Base-by-base conservation (phyloP, 345 rosid genomes). In the Triadica sebifera region DNA sequence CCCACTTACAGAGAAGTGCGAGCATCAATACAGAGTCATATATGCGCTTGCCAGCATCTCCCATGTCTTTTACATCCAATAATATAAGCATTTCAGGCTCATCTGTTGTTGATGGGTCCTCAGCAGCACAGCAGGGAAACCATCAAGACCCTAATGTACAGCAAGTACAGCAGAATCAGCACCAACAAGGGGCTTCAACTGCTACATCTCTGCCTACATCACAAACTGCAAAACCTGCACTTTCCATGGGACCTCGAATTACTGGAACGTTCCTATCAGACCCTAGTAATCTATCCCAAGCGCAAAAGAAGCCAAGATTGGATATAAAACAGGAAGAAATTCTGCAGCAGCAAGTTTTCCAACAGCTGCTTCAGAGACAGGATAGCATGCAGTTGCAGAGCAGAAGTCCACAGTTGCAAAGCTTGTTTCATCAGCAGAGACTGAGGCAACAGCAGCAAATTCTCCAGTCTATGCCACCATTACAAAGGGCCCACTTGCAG, bases 31-130 rank as follows among this genome's bases (percentile, higher is more conserved):
- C 89, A 8, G 98, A 95, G 74, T 89, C 99, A 0, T 92, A 92
- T 69, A 87, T 94, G 94, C 97, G 99, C 73, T 84, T 93, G 78
- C 98, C 99, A 4, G 97, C 98, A 4, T 95, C 98, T 0, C 99
- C 98, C 15, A 81, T 95, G 93, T 93, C 99, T 0, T 95, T 91
- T 79, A 79, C 98, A 39, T 95, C 98, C n/a, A 94, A 94, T 80
- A 94, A 94, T 72, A 85, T 94, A 51, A 91, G 92, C 69, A 81
- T 94, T 73, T 94, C 98, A 5, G 97, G 97, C 22, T 89, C 97
- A 13, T 93, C 98, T 6, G 85, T 88, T 67, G 86, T 86, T 58
- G 99, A 95, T 69, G 99, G 96, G 47, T 91, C 98, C 25, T 90
- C 92, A 37, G 85, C 84, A 37, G 94, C 84, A 74, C 98, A 91